Base-by-base conservation (phyloP, 805 yeast genomes). In the Nakazawaea anatomiae region DNA sequence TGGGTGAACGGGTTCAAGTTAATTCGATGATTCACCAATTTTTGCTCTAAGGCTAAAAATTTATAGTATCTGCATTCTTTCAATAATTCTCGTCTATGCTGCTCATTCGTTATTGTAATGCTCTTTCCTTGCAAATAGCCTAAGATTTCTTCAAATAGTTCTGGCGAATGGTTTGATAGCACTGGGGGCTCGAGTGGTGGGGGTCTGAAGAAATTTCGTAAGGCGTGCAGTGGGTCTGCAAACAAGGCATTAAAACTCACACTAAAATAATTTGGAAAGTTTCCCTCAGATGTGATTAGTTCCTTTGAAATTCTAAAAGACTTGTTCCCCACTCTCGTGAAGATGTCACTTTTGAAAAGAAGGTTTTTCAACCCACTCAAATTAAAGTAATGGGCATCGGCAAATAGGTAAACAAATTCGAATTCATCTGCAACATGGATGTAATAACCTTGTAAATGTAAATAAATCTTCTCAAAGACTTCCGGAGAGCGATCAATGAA, bases 371-470 rank as follows among this genome's bases (percentile, higher is more conserved):
- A 71, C 46, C 80, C 72, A 3, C 80, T 80, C 45, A 90, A 70
- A 47, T 79, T 77, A 66, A 82, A 90, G 63, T 88, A 90, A 58
- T 74, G 69, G 0, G 94, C 82, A 64, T 90, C 97, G 3, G 80
- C 68, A 63, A 79, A 79, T 12, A 89, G 58, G 57, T 82, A 77
- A 14, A 83, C 76, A 60, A 74, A 87, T 48, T 82, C 83, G 39
- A 72, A 75, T 44, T 82, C 92, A 55, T 77, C 70, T 4, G 71
- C 68, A n/a, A 89, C 73, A 29, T 75, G 71, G 28, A 89, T 68
- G 54, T 79, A 75, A 60, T 91, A 90, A 0, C 97, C 96, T 64
- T 87, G 96, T 39, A 90, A 68, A 69, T 91, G 96, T 53, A 71
- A 61, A 57, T 79, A 79, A 18, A 90, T 86, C 54, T 73, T 70